These are phyloP conservation scores for Irpex sp. DNA, from an alignment of 1,284 basidiomycete genomes.

Conservation along the genomic window DNA sequence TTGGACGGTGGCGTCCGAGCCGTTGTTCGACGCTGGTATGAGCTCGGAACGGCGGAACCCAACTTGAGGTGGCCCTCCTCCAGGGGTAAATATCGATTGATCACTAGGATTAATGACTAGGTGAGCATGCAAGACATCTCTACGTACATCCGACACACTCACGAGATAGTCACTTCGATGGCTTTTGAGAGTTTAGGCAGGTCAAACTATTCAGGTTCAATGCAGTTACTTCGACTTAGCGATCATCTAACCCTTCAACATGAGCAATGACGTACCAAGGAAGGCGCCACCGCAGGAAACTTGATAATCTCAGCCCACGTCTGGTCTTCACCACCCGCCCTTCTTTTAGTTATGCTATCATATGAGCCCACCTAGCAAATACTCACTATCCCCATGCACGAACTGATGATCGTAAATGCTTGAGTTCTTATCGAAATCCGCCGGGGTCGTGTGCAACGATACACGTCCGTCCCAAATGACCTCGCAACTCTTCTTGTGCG, in stretches of 20 bases:
- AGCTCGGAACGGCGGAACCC: neutral
- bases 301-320: neutral
- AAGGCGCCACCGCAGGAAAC: neutral
- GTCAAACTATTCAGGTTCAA: neutral
- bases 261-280: neutral
- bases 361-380: neutral
- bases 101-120: neutral
- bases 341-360: too few species aligned
- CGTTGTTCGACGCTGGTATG: neutral
- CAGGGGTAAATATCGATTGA: neutral
- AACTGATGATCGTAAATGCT: neutral
- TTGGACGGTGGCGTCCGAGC: neutral
- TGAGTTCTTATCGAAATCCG: neutral
- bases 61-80: neutral
- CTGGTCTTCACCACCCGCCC: neutral
- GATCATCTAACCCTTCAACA: neutral
- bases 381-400: conserved; percentile 1
- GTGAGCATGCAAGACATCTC: neutral
- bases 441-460: neutral
- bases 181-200: neutral
- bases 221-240: neutral
- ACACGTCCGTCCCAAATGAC: neutral
- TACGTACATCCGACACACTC: neutral
- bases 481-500: neutral
- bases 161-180: neutral